Evolutionary conservation across 2,329 filamentous ascomycete genomes (phyloP), one percentile per base, ranked within the genome.

Genomic region (Xylariaceae sp.): DNA sequence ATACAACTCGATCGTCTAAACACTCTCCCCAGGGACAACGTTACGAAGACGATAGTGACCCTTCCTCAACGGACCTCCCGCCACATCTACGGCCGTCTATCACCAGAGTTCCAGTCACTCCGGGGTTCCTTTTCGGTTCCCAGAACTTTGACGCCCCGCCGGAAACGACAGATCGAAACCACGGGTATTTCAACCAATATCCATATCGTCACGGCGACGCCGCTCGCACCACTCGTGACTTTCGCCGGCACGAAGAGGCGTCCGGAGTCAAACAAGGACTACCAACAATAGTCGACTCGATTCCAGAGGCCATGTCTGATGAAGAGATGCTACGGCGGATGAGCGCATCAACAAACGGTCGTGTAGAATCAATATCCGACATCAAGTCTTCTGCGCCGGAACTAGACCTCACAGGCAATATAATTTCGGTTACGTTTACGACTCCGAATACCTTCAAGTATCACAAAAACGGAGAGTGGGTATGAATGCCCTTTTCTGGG

Each of bases 401-500:
- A 52, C 66, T 85, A 40, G 70, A 72, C 30, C 70, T 86, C 44
- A 83, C 75, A 54, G 82, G 82, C n/a, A 83, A 81, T 65, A 77
- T 85, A 58, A 84, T 86, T 57, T 85, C 82, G 2, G 81, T 78
- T 17, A 83, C 81, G 15, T 85, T 85, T 59, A 83, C 78, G 53
- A 78, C 83, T 53, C 81, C 82, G 22, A 75, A 85, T 60, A 73
- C 78, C 30, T 65, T 85, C 49, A 75, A 76, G 52, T 84, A 83
- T 60, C 75, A 72, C 58, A 79, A 78, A 59, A 76, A 75, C 14
- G 71, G 75, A 49, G 78, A 84, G 58, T 86, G 82, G 82, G 82
- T 85, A 66, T 63, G 80, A 68, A n/a, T 43, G 46, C 49, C 47
- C 19, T 44, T 40, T 38, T 12, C 30, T 27, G 6, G 17, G 11